Base-by-base conservation (phyloP, 371 early-diverging fungal genomes). In the Mucor saturninus region DNA sequence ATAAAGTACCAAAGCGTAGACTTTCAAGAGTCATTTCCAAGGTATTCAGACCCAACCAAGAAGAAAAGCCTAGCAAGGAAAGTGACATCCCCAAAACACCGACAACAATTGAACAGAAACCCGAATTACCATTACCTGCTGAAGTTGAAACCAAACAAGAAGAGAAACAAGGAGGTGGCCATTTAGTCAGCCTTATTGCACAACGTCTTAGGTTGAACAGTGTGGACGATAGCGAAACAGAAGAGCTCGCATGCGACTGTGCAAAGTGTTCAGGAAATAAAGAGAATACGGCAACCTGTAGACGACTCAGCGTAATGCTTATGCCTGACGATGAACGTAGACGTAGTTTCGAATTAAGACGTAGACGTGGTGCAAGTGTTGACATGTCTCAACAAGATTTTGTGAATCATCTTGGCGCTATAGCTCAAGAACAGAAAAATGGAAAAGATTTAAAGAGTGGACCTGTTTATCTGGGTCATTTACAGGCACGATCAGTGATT, bases 181-280 rank as follows among this genome's bases (percentile, higher is more conserved):
- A 59, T 9, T 52, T 75, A 13, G 70, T 81, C 4, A 75, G 76
- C 31, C 62, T 73, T 10, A 74, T 82, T 70, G 82, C 77, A 7
- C 71, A 75, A 45, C 72, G 75, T 11, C 53, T 82, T 2, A 58
- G 77, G 13, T 54, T 59, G 4, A 64, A 69, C 37, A 57, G 54
- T 30, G 40, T 42, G 0, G 69, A 66, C 14, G 76, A 77, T 6
- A 56, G 48, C 26, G 60, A 59, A 10, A 42, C 48, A 6, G 48
- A 56, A 2, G 67, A 61, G 5, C n/a, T 5, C 11, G 32, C 57
- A 5, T 70, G 76, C 30, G 51, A 63, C 21, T 75, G 75, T 26
- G 29, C 4, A 2, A 53, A 59, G 30, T 75, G 75, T 29, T 66
- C 69, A 15, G 69, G 73, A 4, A 54, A 53, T 7, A 40, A n/a